Percentiles rank a stretch among this genome's conserved stretches.
phyloP scores from a whole-genome alignment of 1,284 basidiomycete species.

The Pyrrhoderma noxium region DNA sequence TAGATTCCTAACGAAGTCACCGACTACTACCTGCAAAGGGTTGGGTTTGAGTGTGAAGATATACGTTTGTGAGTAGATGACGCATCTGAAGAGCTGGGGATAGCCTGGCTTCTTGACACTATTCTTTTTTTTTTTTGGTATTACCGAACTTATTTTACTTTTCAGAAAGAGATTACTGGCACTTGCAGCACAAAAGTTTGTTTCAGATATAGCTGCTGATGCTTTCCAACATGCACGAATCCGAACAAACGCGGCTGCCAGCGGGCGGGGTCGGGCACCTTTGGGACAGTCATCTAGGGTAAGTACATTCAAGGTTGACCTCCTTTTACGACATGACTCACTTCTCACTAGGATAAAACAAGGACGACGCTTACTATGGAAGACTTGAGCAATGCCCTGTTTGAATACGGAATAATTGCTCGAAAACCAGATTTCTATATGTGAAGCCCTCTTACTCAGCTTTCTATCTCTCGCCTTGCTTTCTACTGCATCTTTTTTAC shows the following conservation, averaged over 20 bases:
- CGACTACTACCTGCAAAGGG: conserved; percentile 93
- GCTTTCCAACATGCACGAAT: conserved; percentile 98
- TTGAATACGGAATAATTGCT: conserved; percentile 94
- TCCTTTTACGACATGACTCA: not conserved
- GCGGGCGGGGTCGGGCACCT: conserved; percentile 56
- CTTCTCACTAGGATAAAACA: conserved; percentile 67
- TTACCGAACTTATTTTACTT: conserved; percentile 3
- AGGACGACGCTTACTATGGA: conserved; percentile 98
- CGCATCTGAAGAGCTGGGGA: too few species aligned
- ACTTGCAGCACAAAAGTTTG: conserved; percentile 96
- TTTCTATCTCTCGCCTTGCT: not conserved
- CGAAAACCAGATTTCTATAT: conserved; percentile 88
- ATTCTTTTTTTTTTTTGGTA: not conserved
- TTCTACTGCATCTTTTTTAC: not conserved
- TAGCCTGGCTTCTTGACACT: too few species aligned
- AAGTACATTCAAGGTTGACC: conserved; percentile 18
- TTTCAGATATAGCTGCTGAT: conserved; percentile 94
- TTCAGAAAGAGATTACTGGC: conserved; percentile 87
- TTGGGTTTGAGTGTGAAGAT: conserved; percentile 96
- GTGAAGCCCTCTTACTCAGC: conserved; percentile 28
- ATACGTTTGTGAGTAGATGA: conserved; percentile 83
- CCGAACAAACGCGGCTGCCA: conserved; percentile 64
- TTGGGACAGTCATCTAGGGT: conserved; percentile 59
- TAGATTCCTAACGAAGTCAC: conserved; percentile 88
- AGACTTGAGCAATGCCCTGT: conserved; percentile 85